Base-by-base conservation (phyloP, 805 yeast genomes). In the Blastobotrys terrestris region DNA sequence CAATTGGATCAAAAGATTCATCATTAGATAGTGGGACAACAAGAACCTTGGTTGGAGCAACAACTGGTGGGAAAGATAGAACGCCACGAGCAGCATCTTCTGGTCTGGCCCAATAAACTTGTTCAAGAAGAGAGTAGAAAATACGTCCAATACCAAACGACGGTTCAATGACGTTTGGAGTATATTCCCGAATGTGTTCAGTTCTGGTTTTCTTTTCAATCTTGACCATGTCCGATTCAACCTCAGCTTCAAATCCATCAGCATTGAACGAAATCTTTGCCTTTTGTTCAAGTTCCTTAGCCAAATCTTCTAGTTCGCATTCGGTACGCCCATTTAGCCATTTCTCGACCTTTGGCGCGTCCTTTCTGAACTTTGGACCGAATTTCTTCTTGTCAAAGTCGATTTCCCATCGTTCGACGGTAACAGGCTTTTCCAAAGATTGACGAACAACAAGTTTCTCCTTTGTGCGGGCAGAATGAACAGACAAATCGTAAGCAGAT, bases 81-180 rank as follows among this genome's bases (percentile, higher is more conserved):
- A 88, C 96, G 65, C 92, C 84, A 73, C 96, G 91, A 54, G 87
- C 84, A 57, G 84, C 79, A 60, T 87, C 89, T 68, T 87, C 97
- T 16, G 95, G 89, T 74, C 99, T 85, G 52, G 85, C 73, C 96
- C 97, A 94, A 86, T 85, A 94, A 49, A 81, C 78, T 73, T 94
- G 99, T 76, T 94, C 99, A 65, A 91, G 87, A 61, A 92, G 72
- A 41, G 96, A 80, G 75, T 94, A 94, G 60, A 94, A 76, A 70
- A 95, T 89, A 76, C 99, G 91, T 55, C 99, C 99, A 68, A 94
- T 85, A 80, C 99, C 99, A 67, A 94, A 94, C 4, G 99, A 94
- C 57, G 99, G 99, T 76, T 94, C 99, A 65, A 94, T 94, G 56
- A 94, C 99, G 68, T 87, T 90, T 57, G 99, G 99, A 60, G 88